phyloP scores from a whole-genome alignment of 306 rosid genomes.

The Chamaecrista fasciculata region DNA sequence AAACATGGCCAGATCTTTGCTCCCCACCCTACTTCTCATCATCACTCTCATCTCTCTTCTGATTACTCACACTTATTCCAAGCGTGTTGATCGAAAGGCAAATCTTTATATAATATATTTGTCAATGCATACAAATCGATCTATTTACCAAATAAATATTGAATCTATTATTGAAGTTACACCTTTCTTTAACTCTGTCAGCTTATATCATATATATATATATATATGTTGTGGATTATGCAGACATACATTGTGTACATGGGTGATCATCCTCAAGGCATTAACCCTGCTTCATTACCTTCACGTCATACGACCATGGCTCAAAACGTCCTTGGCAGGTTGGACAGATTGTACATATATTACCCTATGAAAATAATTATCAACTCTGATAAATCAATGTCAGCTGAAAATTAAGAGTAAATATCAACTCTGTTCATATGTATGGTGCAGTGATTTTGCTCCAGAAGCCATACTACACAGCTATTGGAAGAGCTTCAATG shows the following conservation, averaged over 20 bases:
- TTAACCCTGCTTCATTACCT: conserved; percentile 13
- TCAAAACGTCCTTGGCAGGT: conserved; percentile 43
- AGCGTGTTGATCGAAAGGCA: conserved; percentile 24
- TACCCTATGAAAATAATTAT: no score
- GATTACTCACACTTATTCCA: neutral
- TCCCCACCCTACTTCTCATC: neutral
- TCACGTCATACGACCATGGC: conserved; percentile 34
- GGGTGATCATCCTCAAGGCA: conserved; percentile 39
- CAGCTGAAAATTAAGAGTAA: no score
- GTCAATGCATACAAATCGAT: no score
- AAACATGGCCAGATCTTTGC: conserved; percentile 13
- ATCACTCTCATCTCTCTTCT: neutral
- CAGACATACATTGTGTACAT: conserved; percentile 44
- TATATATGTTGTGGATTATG: neutral
- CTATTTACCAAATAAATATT: no score
- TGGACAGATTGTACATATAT: neutral
- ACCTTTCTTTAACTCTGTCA: neutral
- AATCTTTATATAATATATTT: no score
- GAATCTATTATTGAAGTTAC: no score
- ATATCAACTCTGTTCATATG: no score
- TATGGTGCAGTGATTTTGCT: neutral
- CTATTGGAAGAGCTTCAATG: conserved; percentile 40
- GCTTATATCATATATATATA: no score
- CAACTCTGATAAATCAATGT: no score
- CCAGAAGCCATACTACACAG: conserved; percentile 38